Base-by-base conservation (phyloP, 345 rosid species). In the Syzygium aqueum region DNA sequence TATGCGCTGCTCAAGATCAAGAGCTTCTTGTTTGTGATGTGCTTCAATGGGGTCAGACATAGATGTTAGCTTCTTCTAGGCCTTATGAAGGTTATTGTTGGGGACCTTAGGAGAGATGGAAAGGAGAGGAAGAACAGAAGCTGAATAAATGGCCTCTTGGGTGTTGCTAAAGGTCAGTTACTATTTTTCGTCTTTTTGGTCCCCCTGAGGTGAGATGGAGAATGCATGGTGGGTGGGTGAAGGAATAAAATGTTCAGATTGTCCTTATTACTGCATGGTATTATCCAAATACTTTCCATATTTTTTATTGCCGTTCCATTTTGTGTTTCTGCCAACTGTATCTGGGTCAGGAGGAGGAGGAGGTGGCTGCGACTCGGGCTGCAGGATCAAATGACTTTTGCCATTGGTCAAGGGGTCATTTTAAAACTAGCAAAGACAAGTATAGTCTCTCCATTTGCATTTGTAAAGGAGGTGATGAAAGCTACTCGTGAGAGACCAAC, bases 151-250 rank as follows among this genome's bases (percentile, higher is more conserved):
- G 88, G 92, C 6, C 99, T 91, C 56, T 95, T 94, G 93, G 95
- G 90, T 25, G 61, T 85, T 51, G 63, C 85, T 15, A 95, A 94
- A 90, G 95, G 99, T 89, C 97, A 91, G 27, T 87, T 86, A 73
- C 21, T 51, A 56, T 59, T 67, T 40, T 13, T 50, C 50, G 51
- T 3, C 12, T 40, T 52, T 8, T 40, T 54, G 17, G 28, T 59
- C 28, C 19, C 33, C 84, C 51, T 54, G 83, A 65, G 84, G 67
- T 54, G n/a, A 33, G 77, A 65, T 19, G 43, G 6, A 85, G 5
- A 33, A 43, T 25, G 84, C 54, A 65, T 27, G 84, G 53, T 17
- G 67, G 67, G n/a, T 21, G 82, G 25, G 10, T n/a, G 28, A 33
- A 5, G 25, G 46, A 25, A 33, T 33, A 19, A 73, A 17, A 8